Evolutionary conservation across 148 eudicot species (phyloP).

Genomic region (Fagopyrum homotropicum): DNA sequence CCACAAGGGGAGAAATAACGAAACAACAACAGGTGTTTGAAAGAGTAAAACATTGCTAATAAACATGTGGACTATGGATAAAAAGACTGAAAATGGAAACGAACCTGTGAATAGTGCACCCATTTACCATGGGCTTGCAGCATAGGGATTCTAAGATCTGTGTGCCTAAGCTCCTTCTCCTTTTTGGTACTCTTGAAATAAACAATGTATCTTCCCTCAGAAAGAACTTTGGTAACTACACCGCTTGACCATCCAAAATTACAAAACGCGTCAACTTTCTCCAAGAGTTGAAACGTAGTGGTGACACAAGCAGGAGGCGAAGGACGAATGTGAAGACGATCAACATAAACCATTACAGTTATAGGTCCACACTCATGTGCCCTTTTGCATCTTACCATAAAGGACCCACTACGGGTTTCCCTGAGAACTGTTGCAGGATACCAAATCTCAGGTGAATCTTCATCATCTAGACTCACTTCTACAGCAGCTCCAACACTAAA

Average conservation of each 20-base stretch:
- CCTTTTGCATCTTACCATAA: slow-evolving; percentile 31
- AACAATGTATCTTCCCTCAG: slow-evolving; percentile 33
- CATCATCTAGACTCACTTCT: slow-evolving; percentile 40
- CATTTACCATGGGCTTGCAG: slow-evolving; percentile 29
- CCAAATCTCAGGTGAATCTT: slow-evolving; percentile 24
- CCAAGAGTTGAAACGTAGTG: slow-evolving; percentile 30
- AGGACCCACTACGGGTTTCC: slow-evolving; percentile 18
- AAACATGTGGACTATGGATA: neutral
- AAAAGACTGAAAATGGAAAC: slow-evolving; percentile 1
- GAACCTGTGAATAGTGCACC: slow-evolving; percentile 36
- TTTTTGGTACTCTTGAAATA: slow-evolving; percentile 33
- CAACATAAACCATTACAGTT: slow-evolving; percentile 12
- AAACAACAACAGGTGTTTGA: neutral
- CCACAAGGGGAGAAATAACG: neutral
- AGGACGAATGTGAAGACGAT: slow-evolving; percentile 32
- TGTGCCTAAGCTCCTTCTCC: slow-evolving; percentile 30
- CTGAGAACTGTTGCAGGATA: slow-evolving; percentile 15
- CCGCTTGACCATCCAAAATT: slow-evolving; percentile 42
- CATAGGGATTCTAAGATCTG: slow-evolving; percentile 39
- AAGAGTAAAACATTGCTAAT: neutral
- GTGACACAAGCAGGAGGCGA: slow-evolving; percentile 24
- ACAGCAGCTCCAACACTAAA: slow-evolving; percentile 28
- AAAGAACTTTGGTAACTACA: slow-evolving; percentile 31
- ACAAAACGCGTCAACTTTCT: slow-evolving; percentile 41
- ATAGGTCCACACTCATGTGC: slow-evolving; percentile 19